Conservation (phyloP, 148 eudicot genomes). For the Rhododendron molle region DNA sequence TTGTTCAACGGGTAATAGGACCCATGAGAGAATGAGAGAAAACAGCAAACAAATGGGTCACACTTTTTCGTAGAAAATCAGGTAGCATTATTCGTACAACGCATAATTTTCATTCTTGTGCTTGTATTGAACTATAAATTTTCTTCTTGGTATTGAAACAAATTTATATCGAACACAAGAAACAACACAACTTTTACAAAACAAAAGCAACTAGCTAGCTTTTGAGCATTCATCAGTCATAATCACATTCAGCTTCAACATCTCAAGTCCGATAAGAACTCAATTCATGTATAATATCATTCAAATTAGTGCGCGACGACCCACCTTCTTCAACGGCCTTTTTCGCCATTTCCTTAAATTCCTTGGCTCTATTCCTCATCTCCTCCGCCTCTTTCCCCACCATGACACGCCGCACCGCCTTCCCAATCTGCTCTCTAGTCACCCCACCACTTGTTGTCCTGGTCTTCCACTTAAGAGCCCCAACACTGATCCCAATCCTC, state of each 20-base stretch:
- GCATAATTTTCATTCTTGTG: not conserved
- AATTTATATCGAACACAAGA: no score
- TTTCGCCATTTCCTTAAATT: slow-evolving; percentile 30
- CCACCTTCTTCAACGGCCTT: slow-evolving; percentile 38
- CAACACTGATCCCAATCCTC: slow-evolving; percentile 32
- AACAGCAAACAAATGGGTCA: no score
- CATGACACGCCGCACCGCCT: slow-evolving; percentile 24
- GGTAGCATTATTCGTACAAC: no score
- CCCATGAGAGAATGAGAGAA: no score
- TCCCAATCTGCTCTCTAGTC: slow-evolving; percentile 12
- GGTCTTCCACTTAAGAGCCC: slow-evolving; percentile 20
- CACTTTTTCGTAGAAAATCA: no score
- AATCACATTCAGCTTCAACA: not conserved
- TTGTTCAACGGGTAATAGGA: no score
- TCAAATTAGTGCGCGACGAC: slow-evolving; percentile 29
- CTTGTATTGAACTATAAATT: no score
- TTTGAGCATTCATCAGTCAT: not conserved
- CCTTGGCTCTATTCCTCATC: slow-evolving; percentile 27
- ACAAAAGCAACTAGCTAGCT: not conserved
- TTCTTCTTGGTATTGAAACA: not conserved
- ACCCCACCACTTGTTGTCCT: not conserved
- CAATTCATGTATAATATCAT: slow-evolving; percentile 24
- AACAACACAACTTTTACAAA: not conserved
- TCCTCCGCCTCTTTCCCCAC: slow-evolving; percentile 37
- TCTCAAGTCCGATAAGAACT: not conserved